These are phyloP conservation scores for Butyriboletus loyo DNA, from an alignment of 768 basidiomycete genomes.

Conservation along the genomic window DNA sequence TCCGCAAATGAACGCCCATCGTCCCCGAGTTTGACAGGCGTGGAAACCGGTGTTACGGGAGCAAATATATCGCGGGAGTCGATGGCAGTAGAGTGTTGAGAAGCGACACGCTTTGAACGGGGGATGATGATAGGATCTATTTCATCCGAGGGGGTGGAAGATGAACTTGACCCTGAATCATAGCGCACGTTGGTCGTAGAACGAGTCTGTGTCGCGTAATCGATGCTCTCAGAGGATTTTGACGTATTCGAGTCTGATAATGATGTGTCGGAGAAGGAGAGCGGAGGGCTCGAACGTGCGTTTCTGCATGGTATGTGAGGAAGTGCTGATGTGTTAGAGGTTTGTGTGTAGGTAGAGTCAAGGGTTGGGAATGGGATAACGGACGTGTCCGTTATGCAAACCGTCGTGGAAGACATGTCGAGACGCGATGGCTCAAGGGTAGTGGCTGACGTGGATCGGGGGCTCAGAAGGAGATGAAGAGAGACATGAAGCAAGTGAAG, in stretches of 20 bases:
- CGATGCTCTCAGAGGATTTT: slow-evolving; percentile 3
- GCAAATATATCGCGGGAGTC: slow-evolving; percentile 31
- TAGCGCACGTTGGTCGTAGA: slow-evolving; percentile 9
- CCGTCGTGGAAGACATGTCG: slow-evolving; percentile 23
- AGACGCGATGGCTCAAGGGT: background rate
- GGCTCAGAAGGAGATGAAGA: slow-evolving; percentile 15
- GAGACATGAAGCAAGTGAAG: slow-evolving; percentile 16
- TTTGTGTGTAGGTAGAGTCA: slow-evolving; percentile 26
- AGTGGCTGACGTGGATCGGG: slow-evolving; percentile 6
- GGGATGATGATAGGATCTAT: slow-evolving; percentile 34
- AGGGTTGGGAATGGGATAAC: slow-evolving; percentile 27
- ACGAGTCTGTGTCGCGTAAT: slow-evolving; percentile 2
- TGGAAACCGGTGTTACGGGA: slow-evolving; percentile 42
- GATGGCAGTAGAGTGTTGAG: slow-evolving; percentile 22
- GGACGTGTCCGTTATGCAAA: slow-evolving; percentile 24
- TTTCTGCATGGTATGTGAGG: slow-evolving; percentile 59
- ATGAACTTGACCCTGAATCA: slow-evolving; percentile 34
- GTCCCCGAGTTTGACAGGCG: slow-evolving; percentile 24
- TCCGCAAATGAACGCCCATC: slow-evolving; percentile 11
- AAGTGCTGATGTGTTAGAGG: slow-evolving; percentile 58
- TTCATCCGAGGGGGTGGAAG: slow-evolving; percentile 37
- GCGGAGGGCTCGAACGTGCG: slow-evolving; percentile 10
- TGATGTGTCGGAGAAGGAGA: slow-evolving; percentile 14
- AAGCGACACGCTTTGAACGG: slow-evolving; percentile 37
- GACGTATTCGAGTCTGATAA: slow-evolving; percentile 7